phyloP scores from a whole-genome alignment of 2,329 filamentous ascomycete genomes.

The Diaporthe amygdali region DNA sequence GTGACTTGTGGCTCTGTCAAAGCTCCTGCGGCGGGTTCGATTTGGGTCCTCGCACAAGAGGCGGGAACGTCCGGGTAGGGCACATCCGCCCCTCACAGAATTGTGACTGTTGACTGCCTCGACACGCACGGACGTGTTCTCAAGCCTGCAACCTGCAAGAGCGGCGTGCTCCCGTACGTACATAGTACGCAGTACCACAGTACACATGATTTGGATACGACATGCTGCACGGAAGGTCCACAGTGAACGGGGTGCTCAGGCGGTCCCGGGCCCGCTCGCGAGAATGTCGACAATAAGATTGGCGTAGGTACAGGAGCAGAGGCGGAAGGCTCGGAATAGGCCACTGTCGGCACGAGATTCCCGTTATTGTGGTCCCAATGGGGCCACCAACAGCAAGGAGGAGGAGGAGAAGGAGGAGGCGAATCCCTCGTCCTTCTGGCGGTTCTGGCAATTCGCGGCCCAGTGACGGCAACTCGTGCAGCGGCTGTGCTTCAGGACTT shows the following conservation, averaged over 20 bases:
- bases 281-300: constrained; percentile 14
- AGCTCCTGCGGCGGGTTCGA: neutral
- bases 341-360: constrained; percentile 18
- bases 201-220: constrained; percentile 21
- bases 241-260: constrained; percentile 3
- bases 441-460: neutral
- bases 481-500: neutral
- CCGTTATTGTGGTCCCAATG: constrained; percentile 3
- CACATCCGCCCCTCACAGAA: constrained; percentile 1
- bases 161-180: neutral
- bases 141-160: constrained; percentile 11
- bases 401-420: constrained; percentile 1
- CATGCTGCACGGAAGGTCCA: constrained; percentile 18
- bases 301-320: neutral
- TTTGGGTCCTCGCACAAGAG: neutral
- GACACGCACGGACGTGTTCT: constrained; percentile 10
- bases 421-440: neutral
- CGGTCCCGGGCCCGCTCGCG: constrained; percentile 16
- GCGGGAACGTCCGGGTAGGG: constrained; percentile 13
- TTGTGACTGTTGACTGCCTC: neutral
- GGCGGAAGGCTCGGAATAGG: constrained; percentile 20
- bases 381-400: neutral
- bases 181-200: constrained; percentile 10
- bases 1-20: neutral
- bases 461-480: neutral